These are phyloP conservation scores for Nannochloropsis gaditana DNA, from an alignment of 108 stramenopile species.

Conservation along the genomic window DNA sequence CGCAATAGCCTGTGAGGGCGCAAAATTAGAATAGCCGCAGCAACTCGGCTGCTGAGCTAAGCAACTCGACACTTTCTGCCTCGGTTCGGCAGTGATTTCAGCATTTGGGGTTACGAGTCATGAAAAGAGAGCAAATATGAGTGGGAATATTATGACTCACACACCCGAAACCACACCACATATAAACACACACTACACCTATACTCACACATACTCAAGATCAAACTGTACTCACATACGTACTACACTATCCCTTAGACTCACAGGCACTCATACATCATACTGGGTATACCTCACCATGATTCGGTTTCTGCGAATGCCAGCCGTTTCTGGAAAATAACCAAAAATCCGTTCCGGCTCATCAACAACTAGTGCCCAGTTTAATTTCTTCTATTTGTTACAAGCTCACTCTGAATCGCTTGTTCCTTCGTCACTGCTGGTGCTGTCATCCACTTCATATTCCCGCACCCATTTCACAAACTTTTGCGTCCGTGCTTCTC, in stretches of 20 bases:
- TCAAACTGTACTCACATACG: neutral
- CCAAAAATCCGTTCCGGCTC: neutral
- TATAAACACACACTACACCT: no score
- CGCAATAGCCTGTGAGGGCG: no score
- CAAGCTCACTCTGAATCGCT: neutral
- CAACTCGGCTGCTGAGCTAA: no score
- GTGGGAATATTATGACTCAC: no score
- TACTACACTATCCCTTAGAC: neutral
- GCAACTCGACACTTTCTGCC: no score
- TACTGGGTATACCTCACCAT: neutral
- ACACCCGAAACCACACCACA: no score
- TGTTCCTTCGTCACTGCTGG: neutral
- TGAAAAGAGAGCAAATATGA: no score
- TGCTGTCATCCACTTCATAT: conserved; percentile 29
- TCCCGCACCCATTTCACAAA: conserved; percentile 50
- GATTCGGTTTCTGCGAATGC: neutral
- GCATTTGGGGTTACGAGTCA: no score
- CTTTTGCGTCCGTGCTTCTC: conserved; percentile 40
- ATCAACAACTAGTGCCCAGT: neutral
- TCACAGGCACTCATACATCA: neutral
- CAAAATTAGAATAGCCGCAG: no score
- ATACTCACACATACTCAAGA: no score
- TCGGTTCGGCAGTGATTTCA: no score
- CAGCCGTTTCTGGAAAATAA: neutral
- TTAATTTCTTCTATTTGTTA: neutral